Conservation (phyloP, 2,329 filamentous ascomycete genomes). For the Davidsoniella virescens region DNA sequence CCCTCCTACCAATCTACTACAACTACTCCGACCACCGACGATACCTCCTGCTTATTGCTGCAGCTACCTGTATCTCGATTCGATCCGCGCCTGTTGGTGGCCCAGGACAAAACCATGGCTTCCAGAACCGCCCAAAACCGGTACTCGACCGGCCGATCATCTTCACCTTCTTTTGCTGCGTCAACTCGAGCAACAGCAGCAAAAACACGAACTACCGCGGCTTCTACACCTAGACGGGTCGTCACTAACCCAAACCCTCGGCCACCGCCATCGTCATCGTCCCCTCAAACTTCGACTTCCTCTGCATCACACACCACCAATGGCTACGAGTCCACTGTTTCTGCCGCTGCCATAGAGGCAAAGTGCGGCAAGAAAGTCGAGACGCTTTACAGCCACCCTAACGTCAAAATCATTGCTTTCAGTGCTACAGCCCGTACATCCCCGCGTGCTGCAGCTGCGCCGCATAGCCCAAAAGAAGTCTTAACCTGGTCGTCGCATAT, state of each 20-base stretch:
- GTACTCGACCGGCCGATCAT: slow-evolving; percentile 5
- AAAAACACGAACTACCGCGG: slow-evolving; percentile 3
- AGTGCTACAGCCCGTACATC: slow-evolving; percentile 22
- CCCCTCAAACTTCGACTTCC: neutral
- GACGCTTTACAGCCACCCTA: slow-evolving; percentile 58
- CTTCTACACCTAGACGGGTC: slow-evolving; percentile 9
- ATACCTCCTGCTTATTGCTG: neutral
- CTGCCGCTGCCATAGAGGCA: slow-evolving; percentile 3
- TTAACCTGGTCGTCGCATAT: slow-evolving; percentile 60
- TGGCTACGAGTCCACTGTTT: too few relatives aligned
- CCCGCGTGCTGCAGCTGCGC: slow-evolving; percentile 18
- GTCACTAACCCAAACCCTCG: slow-evolving; percentile 11
- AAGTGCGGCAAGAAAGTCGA: slow-evolving; percentile 30
- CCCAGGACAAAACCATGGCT: neutral
- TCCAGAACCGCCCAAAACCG: slow-evolving; percentile 10
- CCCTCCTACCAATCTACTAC: neutral
- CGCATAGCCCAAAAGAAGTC: slow-evolving; percentile 35
- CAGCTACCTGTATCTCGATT: neutral
- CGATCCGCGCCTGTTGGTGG: neutral
- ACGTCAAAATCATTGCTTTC: slow-evolving; percentile 50
- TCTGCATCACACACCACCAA: slow-evolving; percentile 1
- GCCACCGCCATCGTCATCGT: neutral
- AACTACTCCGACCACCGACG: neutral
- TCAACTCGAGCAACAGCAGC: slow-evolving; percentile 10
- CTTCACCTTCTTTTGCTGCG: slow-evolving; percentile 10